These are phyloP conservation scores for Microthlaspi erraticum DNA, from an alignment of 345 rosid species.

Conservation along the genomic window DNA sequence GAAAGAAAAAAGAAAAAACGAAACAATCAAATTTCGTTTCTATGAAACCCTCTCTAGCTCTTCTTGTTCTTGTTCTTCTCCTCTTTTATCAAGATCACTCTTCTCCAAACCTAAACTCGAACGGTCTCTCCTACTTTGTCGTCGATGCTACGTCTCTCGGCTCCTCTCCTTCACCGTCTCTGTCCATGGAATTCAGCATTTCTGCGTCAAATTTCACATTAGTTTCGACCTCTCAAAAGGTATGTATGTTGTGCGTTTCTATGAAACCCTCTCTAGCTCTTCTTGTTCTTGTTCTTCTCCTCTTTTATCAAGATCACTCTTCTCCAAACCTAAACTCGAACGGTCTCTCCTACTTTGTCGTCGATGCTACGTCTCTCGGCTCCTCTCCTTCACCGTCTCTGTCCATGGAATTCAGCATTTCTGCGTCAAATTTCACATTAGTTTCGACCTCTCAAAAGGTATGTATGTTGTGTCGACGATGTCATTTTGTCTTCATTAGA, in stretches of 20 bases:
- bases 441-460: slow-evolving; percentile 16
- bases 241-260: neutral
- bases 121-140: slow-evolving; percentile 29
- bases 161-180: slow-evolving; percentile 33
- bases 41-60: slow-evolving; percentile 30
- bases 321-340: slow-evolving; percentile 17
- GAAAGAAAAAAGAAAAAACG: neutral
- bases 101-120: slow-evolving; percentile 15
- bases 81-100: slow-evolving; percentile 8
- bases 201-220: slow-evolving; percentile 29
- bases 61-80: slow-evolving; percentile 24
- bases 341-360: slow-evolving; percentile 31
- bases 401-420: slow-evolving; percentile 7
- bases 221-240: slow-evolving; percentile 10
- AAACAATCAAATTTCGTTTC: slow-evolving; percentile 10
- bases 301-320: slow-evolving; percentile 5
- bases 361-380: slow-evolving; percentile 17
- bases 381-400: slow-evolving; percentile 33
- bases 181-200: slow-evolving; percentile 8
- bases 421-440: slow-evolving; percentile 29
- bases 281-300: slow-evolving; percentile 24
- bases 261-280: slow-evolving; percentile 24
- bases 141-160: slow-evolving; percentile 24
- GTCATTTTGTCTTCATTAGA: neutral
- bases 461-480: neutral